Base-by-base conservation (phyloP, 441 rosid genomes). In the Codiaeum variegatum region DNA sequence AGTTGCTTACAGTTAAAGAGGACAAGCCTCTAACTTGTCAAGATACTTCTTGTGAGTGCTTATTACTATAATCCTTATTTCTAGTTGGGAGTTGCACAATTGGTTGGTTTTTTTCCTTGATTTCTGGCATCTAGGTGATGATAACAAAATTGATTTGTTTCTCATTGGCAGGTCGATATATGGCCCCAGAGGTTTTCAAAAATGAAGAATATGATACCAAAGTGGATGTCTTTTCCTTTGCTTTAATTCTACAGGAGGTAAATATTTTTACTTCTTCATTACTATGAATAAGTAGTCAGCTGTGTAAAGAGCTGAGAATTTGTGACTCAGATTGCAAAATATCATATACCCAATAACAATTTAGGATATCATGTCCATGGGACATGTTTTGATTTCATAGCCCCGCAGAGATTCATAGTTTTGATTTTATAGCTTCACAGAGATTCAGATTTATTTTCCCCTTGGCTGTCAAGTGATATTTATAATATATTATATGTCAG, bases 171-270 rank as follows among this genome's bases (percentile, higher is more conserved):
- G 99, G 89, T 69, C 89, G 96, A 26, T 95, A 95, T 67, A 79
- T 91, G 59, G 99, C 98, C 34, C 99, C 99, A 0, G 99, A 94
- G 83, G 99, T 90, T 74, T 85, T 88, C 80, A 85, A 72, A 62
- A 80, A 83, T 49, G 90, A 77, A 83, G 91, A 86, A 44, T 95
- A 92, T 62, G 99, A 86, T 73, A 95, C 96, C 66, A 95, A 95
- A 90, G 98, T 88, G 47, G 99, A 95, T 75, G 96, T 95, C 12
- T 95, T 95, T 85, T 90, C 98, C 29, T 95, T 91, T 78, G 98
- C 98, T 58, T 83, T 95, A 77, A 95, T 95, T 40, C 78, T 92
- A 71, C 98, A 95, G 75, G 99, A 95, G 93, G 98, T 91, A 80
- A 83, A 47, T 31, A 34, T 40, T 69, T 67, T 40, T 19, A 47